These are phyloP conservation scores for Mycosphaerella sp. DNA, from an alignment of 2,329 filamentous ascomycete species.

Conservation along the genomic window DNA sequence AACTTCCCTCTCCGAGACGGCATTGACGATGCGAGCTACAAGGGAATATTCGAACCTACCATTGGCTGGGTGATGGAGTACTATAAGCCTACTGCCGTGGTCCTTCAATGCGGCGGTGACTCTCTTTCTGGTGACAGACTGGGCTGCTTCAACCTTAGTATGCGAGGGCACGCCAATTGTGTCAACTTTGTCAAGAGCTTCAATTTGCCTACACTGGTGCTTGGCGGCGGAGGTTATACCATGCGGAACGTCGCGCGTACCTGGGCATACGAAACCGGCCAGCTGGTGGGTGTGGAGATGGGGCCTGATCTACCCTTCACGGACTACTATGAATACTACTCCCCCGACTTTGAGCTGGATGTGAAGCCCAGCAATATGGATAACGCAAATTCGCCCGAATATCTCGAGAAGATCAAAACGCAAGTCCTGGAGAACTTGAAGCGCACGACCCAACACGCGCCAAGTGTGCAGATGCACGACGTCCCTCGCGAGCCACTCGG, in stretches of 20 bases:
- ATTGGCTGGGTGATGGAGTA: slow-evolving; percentile 64
- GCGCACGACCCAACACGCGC: slow-evolving; percentile 55
- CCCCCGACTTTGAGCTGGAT: slow-evolving; percentile 63
- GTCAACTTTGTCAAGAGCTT: slow-evolving; percentile 65
- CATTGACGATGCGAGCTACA: slow-evolving; percentile 62
- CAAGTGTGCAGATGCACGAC: slow-evolving; percentile 59
- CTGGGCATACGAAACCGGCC: slow-evolving; percentile 63
- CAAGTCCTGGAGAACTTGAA: slow-evolving; percentile 63
- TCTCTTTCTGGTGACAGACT: slow-evolving; percentile 61
- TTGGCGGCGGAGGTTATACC: slow-evolving; percentile 64
- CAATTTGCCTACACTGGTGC: slow-evolving; percentile 57
- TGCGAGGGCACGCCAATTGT: slow-evolving; percentile 65
- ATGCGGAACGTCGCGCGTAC: slow-evolving; percentile 61
- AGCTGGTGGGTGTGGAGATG: slow-evolving; percentile 78
- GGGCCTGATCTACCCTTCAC: slow-evolving; percentile 83
- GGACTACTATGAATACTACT: slow-evolving; percentile 85
- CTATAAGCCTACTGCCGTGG: slow-evolving; percentile 61
- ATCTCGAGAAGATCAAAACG: slow-evolving; percentile 60
- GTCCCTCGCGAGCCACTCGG: slow-evolving; percentile 54
- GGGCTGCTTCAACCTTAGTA: slow-evolving; percentile 65
- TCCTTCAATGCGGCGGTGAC: slow-evolving; percentile 64
- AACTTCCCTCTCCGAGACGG: slow-evolving; percentile 65
- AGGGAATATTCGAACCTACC: slow-evolving; percentile 62
- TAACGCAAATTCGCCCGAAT: slow-evolving; percentile 62
- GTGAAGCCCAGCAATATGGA: slow-evolving; percentile 67